These are phyloP conservation scores for Lactuca sativa DNA, from an alignment of 129 eudicot genomes.

Conservation along the genomic window DNA sequence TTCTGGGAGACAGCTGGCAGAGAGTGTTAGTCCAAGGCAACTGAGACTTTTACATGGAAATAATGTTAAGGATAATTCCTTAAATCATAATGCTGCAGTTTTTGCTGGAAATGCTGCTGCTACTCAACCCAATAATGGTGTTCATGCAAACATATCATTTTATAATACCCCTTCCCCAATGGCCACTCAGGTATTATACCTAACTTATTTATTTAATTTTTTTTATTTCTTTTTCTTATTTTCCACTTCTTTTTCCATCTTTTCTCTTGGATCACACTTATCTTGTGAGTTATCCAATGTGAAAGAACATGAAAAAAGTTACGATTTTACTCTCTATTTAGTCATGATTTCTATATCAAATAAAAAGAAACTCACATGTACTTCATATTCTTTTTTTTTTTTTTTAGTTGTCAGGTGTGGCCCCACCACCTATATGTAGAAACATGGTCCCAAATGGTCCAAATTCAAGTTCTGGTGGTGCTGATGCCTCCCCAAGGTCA, in stretches of 20 bases:
- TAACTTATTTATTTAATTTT: background rate
- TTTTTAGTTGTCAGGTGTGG: conserved; percentile 79
- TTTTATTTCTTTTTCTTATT: background rate
- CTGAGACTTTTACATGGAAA: conserved; percentile 44
- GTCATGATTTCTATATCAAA: too few relatives aligned
- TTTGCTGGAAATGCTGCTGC: conserved; percentile 46
- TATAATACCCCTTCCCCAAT: conserved; percentile 94
- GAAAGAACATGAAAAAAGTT: too few relatives aligned
- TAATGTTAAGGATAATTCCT: conserved; percentile 57
- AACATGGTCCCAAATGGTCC: conserved; percentile 65
- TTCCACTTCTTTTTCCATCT: too few relatives aligned
- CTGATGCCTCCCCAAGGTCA: conserved; percentile 74
- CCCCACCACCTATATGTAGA: conserved; percentile 90
- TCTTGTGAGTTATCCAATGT: too few relatives aligned
- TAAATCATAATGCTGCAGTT: conserved; percentile 55
- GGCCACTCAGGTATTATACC: conserved; percentile 69
- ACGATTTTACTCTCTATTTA: too few relatives aligned
- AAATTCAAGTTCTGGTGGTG: conserved; percentile 43
- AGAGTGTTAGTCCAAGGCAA: conserved; percentile 77
- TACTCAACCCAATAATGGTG: conserved; percentile 53
- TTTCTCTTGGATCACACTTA: background rate
- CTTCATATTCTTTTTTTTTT: background rate
- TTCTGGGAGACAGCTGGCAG: conserved; percentile 48
- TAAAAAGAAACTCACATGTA: too few relatives aligned
- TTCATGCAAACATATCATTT: conserved; percentile 57